Base-by-base conservation (phyloP, 352 stramenopile species). In the Pythium sukuiense region DNA sequence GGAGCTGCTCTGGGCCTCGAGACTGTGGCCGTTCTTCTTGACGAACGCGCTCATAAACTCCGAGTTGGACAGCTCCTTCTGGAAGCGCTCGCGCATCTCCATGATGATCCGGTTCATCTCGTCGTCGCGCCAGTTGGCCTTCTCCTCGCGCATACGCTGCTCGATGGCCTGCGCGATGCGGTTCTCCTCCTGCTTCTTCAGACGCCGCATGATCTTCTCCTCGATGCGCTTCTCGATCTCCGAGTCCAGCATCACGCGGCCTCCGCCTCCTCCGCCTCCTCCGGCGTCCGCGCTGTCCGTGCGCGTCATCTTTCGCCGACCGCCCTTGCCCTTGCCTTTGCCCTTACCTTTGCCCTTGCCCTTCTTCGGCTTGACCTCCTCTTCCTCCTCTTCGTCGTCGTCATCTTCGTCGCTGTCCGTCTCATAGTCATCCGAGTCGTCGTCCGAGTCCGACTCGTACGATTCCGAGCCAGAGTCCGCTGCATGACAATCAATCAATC, bases 21-120 rank as follows among this genome's bases (percentile, higher is more conserved):
- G 55, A 20, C 67, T 64, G 27, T 80, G 55, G 20, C 73, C 81
- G 61, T 88, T 88, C 62, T 88, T 89, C 74, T 90, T 90, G 16
- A 80, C 74, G 48, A 91, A 65, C 24, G 76, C 65, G 27, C 78
- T 75, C 62, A 88, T 85, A 61, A 93, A 90, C 20, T 69, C 70
- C 20, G 79, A 72, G 41, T 79, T 83, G 39, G 80, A 82, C 77
- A 93, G 87, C 73, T 95, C 87, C 41, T 67, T 90, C 69, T 93
- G 84, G 65, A 95, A 90, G 6, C 85, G 83, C 63, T 92, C 85
- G 37, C 87, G 82, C 83, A 95, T 93, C 67, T 95, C 85, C 77
- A 92, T 91, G 63, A 93, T 93, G 61, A 95, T 95, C 54, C 85
- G 85, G 72, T 95, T 95, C 87, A 95, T 95, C 70, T 95, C 87